phyloP scores from a whole-genome alignment of 2,329 filamentous ascomycete genomes.

The Mycosphaerella arachidis region DNA sequence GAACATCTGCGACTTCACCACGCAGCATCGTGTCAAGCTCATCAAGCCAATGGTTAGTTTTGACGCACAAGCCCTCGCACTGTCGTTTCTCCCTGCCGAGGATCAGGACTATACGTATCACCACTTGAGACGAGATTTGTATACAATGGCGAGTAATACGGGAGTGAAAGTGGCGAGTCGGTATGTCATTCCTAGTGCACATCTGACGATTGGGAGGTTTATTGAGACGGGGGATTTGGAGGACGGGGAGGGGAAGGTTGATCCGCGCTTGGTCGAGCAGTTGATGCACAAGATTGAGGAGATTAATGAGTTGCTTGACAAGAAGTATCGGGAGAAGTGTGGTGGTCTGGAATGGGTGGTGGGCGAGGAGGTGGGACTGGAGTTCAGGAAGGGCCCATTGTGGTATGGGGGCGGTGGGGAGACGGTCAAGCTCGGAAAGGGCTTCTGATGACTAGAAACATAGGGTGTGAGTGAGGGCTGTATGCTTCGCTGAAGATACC shows the following conservation, averaged over 20 bases:
- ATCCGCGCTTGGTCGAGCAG: slow-evolving; percentile 53
- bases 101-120: slow-evolving; percentile 79
- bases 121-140: slow-evolving; percentile 78
- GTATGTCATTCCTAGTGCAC: slow-evolving; percentile 84
- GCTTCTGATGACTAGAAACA: slow-evolving; percentile 33
- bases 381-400: slow-evolving; percentile 66
- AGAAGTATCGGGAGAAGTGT: slow-evolving; percentile 62
- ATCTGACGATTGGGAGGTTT: slow-evolving; percentile 83
- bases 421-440: slow-evolving; percentile 55
- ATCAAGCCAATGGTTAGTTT: slow-evolving; percentile 80
- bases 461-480: no score
- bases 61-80: slow-evolving; percentile 76
- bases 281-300: slow-evolving; percentile 69
- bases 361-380: slow-evolving; percentile 78
- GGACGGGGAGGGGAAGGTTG: slow-evolving; percentile 38
- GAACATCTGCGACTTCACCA: slow-evolving; percentile 62
- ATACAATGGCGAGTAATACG: slow-evolving; percentile 50
- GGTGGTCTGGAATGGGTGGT: slow-evolving; percentile 72
- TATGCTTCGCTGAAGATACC: no score
- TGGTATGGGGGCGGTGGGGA: slow-evolving; percentile 82
- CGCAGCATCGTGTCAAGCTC: slow-evolving; percentile 64
- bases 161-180: slow-evolving; percentile 70
- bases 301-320: slow-evolving; percentile 70
- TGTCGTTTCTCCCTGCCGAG: slow-evolving; percentile 79
- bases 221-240: slow-evolving; percentile 59